phyloP scores from a whole-genome alignment of 75 land plant species.

The Cryptomeria japonica region DNA sequence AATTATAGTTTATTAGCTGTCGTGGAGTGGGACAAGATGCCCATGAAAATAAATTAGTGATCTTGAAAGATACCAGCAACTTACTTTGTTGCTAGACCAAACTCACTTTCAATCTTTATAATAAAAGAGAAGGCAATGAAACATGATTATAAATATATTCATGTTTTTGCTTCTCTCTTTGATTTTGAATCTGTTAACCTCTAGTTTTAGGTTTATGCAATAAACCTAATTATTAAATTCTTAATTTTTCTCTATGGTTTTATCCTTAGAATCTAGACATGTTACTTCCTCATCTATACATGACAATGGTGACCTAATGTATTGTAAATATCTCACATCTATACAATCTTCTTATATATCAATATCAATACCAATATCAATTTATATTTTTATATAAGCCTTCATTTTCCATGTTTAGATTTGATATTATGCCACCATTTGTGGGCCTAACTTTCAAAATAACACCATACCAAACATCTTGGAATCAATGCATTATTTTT shows the following conservation, averaged over 20 bases:
- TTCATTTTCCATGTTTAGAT: too few species aligned
- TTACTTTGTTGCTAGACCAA: not conserved
- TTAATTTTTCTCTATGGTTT: not conserved
- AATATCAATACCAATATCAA: too few species aligned
- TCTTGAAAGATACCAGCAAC: not conserved
- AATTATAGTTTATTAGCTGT: not conserved
- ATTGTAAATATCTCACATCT: too few species aligned
- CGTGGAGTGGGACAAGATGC: not conserved
- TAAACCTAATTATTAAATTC: not conserved
- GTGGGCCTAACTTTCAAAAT: too few species aligned
- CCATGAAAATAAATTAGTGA: not conserved
- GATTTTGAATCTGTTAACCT: not conserved
- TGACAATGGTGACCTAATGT: not conserved
- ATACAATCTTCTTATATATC: too few species aligned
- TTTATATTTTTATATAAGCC: too few species aligned
- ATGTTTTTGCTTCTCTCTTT: not conserved
- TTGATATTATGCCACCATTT: too few species aligned
- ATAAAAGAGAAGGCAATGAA: not conserved
- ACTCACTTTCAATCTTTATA: not conserved
- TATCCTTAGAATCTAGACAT: not conserved
- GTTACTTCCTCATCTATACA: not conserved
- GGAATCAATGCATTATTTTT: too few species aligned
- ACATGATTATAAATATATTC: not conserved
- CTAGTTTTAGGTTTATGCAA: not conserved
- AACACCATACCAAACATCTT: too few species aligned